These are phyloP conservation scores for Fusarium duplospermum DNA, from an alignment of 2,329 filamentous ascomycete genomes.

Conservation along the genomic window DNA sequence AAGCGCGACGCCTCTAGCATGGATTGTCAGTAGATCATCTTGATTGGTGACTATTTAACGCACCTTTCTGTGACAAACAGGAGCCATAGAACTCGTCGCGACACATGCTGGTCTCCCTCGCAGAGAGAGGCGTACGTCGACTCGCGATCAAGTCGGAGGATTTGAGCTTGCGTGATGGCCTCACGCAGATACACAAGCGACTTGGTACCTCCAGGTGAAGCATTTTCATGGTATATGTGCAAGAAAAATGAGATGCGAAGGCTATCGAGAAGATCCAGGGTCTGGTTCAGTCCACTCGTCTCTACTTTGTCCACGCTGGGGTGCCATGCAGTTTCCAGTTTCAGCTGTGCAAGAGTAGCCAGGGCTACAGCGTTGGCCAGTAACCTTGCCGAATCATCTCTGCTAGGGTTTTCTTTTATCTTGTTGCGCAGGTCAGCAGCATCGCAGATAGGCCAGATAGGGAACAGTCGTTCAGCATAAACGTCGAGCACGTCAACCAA, in stretches of 20 bases:
- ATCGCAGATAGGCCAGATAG: slow-evolving; percentile 63
- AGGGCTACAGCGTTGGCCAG: slow-evolving; percentile 60
- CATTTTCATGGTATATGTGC: slow-evolving; percentile 64
- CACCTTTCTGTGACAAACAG: slow-evolving; percentile 60
- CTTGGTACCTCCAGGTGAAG: slow-evolving; percentile 56
- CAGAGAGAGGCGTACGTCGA: slow-evolving; percentile 53
- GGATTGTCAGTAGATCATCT: slow-evolving; percentile 9
- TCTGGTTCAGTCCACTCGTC: slow-evolving; percentile 44
- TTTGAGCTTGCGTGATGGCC: slow-evolving; percentile 63
- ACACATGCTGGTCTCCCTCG: slow-evolving; percentile 56
- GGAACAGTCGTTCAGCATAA: slow-evolving; percentile 62
- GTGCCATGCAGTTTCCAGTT: slow-evolving; percentile 50
- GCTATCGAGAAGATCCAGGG: slow-evolving; percentile 51
- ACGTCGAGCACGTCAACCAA: slow-evolving; percentile 52
- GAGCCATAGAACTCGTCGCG: slow-evolving; percentile 59
- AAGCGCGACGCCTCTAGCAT: slow-evolving; percentile 59
- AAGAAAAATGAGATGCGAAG: slow-evolving; percentile 63
- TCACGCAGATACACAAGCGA: slow-evolving; percentile 62
- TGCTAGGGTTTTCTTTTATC: slow-evolving; percentile 46
- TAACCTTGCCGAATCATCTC: slow-evolving; percentile 51
- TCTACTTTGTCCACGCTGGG: slow-evolving; percentile 43
- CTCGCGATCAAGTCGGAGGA: slow-evolving; percentile 59
- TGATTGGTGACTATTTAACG: neutral
- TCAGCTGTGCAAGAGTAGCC: slow-evolving; percentile 62
- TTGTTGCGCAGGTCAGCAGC: slow-evolving; percentile 55